These are phyloP conservation scores for Trametes polyzona DNA, from an alignment of 1,284 basidiomycete genomes.

Conservation along the genomic window DNA sequence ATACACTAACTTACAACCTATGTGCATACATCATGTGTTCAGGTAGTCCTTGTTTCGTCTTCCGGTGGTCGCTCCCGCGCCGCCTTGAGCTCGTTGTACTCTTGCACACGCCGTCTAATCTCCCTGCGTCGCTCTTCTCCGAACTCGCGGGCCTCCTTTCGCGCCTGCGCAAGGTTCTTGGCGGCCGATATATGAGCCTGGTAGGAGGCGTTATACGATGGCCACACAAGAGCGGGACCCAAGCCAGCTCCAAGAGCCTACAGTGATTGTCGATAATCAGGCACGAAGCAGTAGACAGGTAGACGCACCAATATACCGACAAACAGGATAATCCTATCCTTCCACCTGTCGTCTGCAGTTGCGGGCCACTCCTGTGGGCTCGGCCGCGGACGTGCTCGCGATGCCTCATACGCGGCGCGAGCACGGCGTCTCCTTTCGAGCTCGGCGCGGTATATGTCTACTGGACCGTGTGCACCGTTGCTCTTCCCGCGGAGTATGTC, in stretches of 20 bases:
- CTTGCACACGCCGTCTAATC: constrained; percentile 44
- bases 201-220: constrained; percentile 24
- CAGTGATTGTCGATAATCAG: not conserved
- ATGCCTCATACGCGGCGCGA: constrained; percentile 23
- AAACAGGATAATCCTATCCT: constrained; percentile 45
- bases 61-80: constrained; percentile 1
- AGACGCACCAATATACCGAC: constrained; percentile 43
- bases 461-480: constrained; percentile 5
- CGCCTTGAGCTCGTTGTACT: constrained; percentile 28
- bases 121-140: constrained; percentile 44
- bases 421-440: constrained; percentile 42
- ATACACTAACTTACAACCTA: constrained; percentile 1
- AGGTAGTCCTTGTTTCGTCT: not conserved
- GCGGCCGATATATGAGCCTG: constrained; percentile 41
- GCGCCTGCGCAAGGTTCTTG: constrained; percentile 46
- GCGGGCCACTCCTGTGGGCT: constrained; percentile 24
- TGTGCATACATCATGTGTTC: not conserved
- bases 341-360: constrained; percentile 40
- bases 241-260: constrained; percentile 41
- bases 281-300: not conserved
- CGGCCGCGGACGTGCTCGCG: constrained; percentile 5
- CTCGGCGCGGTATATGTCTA: constrained; percentile 43
- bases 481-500: constrained; percentile 41
- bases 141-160: constrained; percentile 44
- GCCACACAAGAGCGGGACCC: constrained; percentile 35